phyloP scores from a whole-genome alignment of 257 asterid genomes.

The Ophiorrhiza pumila region DNA sequence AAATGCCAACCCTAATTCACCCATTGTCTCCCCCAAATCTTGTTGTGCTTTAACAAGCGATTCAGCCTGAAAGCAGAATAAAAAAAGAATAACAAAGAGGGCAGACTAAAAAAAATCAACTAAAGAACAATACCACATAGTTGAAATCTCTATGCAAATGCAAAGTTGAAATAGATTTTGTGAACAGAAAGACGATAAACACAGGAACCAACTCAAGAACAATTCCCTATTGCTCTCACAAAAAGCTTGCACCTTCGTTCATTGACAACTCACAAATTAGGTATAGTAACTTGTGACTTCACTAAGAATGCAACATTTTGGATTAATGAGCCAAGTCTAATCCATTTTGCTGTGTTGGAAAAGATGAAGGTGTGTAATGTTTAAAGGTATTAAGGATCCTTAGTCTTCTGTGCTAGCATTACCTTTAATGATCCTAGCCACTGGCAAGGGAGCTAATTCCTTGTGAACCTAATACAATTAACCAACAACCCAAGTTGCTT shows the following conservation, averaged over 20 bases:
- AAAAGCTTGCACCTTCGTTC: background rate
- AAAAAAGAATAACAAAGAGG: background rate
- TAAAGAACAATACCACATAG: background rate
- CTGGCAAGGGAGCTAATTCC: background rate
- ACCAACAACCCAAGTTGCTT: no score
- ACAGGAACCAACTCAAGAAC: no score
- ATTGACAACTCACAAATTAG: background rate
- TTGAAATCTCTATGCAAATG: background rate
- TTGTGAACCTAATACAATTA: background rate
- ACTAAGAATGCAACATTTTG: background rate
- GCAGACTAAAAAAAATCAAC: constrained; percentile 1
- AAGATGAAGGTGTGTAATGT: background rate
- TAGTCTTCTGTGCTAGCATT: background rate
- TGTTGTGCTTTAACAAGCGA: constrained; percentile 82
- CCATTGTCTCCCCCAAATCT: constrained; percentile 86
- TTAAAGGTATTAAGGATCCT: background rate
- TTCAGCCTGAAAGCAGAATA: constrained; percentile 59
- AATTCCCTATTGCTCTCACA: background rate
- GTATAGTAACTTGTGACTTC: background rate
- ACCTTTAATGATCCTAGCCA: background rate
- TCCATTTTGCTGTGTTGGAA: background rate
- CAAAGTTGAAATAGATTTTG: background rate
- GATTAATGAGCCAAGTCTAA: background rate
- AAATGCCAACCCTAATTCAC: constrained; percentile 84
- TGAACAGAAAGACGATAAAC: background rate